Base-by-base conservation (phyloP, 2,329 filamentous ascomycete genomes). In the Neonectria sp. region DNA sequence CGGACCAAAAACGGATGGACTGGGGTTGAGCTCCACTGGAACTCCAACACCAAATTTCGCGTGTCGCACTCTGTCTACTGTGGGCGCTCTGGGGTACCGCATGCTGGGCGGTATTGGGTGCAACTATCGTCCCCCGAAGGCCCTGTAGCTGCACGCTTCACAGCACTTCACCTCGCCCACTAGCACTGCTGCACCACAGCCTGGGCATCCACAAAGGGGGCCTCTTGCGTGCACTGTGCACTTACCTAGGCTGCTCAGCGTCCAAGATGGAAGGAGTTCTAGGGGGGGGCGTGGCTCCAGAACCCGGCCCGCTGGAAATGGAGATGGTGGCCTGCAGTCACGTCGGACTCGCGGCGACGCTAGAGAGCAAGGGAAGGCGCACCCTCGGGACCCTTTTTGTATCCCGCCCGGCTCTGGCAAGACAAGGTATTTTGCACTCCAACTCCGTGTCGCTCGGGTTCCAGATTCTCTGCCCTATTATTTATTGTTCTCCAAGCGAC, bases 341-440 rank as follows among this genome's bases (percentile, higher is more conserved):
- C 52, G 49, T 6, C 49, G 46, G 15, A 45, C 40, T 45, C 40
- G 63, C 63, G 40, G 46, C 65, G 55, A 63, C 70, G 60, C 68
- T 69, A 59, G 64, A 63, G 63, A 45, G 52, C 48, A 45, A 64
- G 57, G 65, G 65, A 63, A 61, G 62, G 65, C 43, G 59, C 67
- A 61, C 67, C 58, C 33, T 68, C 73, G 73, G 73, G 63, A 60
- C 69, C 52, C 62, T 73, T 73, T 75, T 72, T 75, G 65, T 70
- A 51, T 68, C 55, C 73, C 73, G 73, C 56, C 68, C 71, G 71
- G 71, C 62, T 73, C 62, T 53, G 51, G 24, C 51, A 43, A 56
- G 48, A 43, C 13, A 21, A 35, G 21, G 40, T 15, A 55, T 40
- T 60, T 60, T 56, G 69, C 63, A 25, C 58, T 65, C 52, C 35